These are phyloP conservation scores for Tripidium arundinaceum DNA, from an alignment of 202 grass and related monocot genomes.

Conservation along the genomic window DNA sequence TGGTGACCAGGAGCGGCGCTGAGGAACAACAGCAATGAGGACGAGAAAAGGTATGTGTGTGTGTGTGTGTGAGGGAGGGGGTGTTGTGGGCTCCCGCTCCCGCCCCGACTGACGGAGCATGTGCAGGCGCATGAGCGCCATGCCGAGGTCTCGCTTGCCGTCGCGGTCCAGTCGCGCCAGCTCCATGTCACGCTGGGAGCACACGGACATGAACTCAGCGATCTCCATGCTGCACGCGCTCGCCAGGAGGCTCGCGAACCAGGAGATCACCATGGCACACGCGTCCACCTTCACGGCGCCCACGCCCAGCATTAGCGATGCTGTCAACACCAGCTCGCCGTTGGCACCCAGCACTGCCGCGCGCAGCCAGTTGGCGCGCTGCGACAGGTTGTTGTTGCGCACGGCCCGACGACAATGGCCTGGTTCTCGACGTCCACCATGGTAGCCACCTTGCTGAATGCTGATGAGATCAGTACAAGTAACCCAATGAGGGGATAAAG, in stretches of 20 bases:
- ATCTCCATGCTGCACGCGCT: slow-evolving; percentile 95
- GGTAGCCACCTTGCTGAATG: too few relatives aligned
- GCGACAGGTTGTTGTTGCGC: slow-evolving; percentile 12
- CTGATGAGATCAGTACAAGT: too few relatives aligned
- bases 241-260: slow-evolving; percentile 70
- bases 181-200: slow-evolving; percentile 81
- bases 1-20: too few relatives aligned
- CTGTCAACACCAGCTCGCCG: slow-evolving; percentile 74
- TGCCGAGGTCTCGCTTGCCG: neutral
- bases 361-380: too few relatives aligned
- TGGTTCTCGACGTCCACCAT: slow-evolving; percentile 40
- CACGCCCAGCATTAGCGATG: slow-evolving; percentile 82
- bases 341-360: slow-evolving; percentile 81
- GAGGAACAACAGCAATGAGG: too few relatives aligned
- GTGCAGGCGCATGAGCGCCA: too few relatives aligned
- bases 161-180: slow-evolving; percentile 48
- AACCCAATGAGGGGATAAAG: too few relatives aligned
- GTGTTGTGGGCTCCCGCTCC: too few relatives aligned
- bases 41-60: too few relatives aligned
- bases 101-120: too few relatives aligned
- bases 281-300: slow-evolving; percentile 66
- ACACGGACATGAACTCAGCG: slow-evolving; percentile 82
- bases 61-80: too few relatives aligned
- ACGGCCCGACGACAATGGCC: neutral
- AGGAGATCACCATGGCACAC: slow-evolving; percentile 67